Conservation (phyloP, 805 yeast genomes). For the Barnettozyma sucrosica region DNA sequence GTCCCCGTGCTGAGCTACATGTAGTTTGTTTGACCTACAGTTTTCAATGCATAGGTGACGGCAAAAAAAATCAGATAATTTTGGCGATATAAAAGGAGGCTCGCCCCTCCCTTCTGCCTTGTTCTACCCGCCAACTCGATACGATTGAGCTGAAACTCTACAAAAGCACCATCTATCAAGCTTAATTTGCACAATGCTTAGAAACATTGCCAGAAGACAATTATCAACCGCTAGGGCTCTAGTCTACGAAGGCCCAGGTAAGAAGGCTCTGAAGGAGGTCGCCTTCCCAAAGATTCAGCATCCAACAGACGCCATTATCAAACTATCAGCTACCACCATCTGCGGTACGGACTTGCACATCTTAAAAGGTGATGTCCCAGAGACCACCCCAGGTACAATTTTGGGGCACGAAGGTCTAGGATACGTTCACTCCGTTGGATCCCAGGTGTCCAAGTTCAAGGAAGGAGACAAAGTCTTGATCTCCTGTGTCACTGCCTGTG, state of each 20-base stretch:
- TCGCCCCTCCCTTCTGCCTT: too few relatives aligned
- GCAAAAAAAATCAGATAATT: too few relatives aligned
- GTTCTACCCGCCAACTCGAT: too few relatives aligned
- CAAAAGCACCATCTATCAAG: neutral
- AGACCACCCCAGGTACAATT: slow-evolving; percentile 39
- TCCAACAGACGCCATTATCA: slow-evolving; percentile 54
- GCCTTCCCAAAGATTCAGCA: slow-evolving; percentile 38
- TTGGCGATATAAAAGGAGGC: too few relatives aligned
- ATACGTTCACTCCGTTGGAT: slow-evolving; percentile 43
- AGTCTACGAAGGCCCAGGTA: slow-evolving; percentile 39
- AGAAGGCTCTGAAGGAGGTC: slow-evolving; percentile 32
- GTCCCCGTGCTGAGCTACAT: too few relatives aligned
- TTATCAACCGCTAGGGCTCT: slow-evolving; percentile 31
- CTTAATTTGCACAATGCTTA: neutral
- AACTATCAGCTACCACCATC: slow-evolving; percentile 51
- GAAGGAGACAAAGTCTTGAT: slow-evolving; percentile 55
- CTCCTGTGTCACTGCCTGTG: slow-evolving; percentile 63
- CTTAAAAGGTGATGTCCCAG: slow-evolving; percentile 56
- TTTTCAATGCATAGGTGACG: too few relatives aligned
- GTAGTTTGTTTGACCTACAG: too few relatives aligned
- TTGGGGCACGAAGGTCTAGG: slow-evolving; percentile 66
- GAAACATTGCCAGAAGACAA: neutral
- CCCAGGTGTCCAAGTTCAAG: slow-evolving; percentile 42
- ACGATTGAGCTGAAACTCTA: too few relatives aligned
- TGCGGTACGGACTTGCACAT: slow-evolving; percentile 65